Evolutionary conservation across 306 rosid genomes (phyloP).

Genomic region (Corylus avellana): DNA sequence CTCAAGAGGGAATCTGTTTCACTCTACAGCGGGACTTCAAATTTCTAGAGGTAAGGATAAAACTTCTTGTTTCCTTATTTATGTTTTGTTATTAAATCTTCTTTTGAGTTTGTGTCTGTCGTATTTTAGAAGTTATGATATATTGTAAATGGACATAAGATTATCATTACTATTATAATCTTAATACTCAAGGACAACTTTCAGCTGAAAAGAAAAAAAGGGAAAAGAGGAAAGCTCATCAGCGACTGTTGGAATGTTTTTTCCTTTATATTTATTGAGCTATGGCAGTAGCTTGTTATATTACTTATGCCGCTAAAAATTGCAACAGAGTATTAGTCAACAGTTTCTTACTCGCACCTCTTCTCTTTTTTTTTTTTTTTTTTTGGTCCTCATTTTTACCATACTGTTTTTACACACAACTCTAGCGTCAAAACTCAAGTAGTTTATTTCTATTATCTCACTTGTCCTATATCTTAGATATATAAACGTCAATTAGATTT

Average conservation of each 20-base stretch:
- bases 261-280: too few species aligned
- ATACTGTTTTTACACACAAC: background rate
- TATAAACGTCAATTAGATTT: background rate
- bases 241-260: background rate
- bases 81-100: constrained; percentile 9
- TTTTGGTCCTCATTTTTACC: background rate
- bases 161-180: background rate
- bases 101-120: background rate
- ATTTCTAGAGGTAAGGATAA: constrained; percentile 83
- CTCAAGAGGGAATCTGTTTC: constrained; percentile 99
- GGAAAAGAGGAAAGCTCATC: background rate
- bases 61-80: constrained; percentile 21
- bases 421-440: background rate
- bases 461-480: background rate
- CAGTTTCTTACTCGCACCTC: background rate
- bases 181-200: background rate
- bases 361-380: background rate
- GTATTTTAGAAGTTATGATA: background rate
- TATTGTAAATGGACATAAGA: background rate
- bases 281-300: background rate
- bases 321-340: background rate
- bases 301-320: background rate
- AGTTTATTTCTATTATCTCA: background rate
- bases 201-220: background rate
- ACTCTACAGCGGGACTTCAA: constrained; percentile 88